phyloP scores from a whole-genome alignment of 164 flowering plant species.

The Vitis amurensis region DNA sequence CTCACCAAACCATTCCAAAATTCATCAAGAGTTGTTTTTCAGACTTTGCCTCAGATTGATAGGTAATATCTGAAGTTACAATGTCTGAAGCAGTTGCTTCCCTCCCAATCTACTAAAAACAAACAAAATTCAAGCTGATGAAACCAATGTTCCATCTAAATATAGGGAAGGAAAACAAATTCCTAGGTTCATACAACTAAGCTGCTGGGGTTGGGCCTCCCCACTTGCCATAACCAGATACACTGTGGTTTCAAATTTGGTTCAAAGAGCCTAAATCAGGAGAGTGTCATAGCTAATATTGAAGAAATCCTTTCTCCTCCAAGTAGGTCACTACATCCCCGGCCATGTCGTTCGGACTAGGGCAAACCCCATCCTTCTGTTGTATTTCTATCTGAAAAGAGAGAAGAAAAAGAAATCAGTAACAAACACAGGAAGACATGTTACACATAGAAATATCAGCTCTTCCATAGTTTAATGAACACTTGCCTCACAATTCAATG shows the following conservation, averaged over 20 bases:
- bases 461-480: background rate
- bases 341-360: constrained; percentile 50
- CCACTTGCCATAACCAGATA: no score
- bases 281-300: constrained; percentile 14
- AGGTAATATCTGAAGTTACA: no score
- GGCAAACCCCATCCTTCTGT: constrained; percentile 43
- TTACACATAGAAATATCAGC: background rate
- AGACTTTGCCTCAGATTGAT: no score
- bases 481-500: constrained; percentile 67
- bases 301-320: constrained; percentile 55
- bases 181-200: background rate
- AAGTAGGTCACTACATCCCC: constrained; percentile 50
- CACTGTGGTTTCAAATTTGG: background rate
- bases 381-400: constrained; percentile 48
- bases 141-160: no score
- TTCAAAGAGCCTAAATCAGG: background rate
- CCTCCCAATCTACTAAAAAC: background rate
- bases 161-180: background rate
- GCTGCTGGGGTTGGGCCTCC: no score
- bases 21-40: no score
- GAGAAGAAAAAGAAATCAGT: background rate
- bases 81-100: no score
- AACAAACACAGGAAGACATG: background rate
- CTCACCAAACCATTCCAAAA: no score
- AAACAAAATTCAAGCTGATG: no score